Evolutionary conservation across 805 yeast species (phyloP).

Genomic region (Diddensiella caesifluorescens): DNA sequence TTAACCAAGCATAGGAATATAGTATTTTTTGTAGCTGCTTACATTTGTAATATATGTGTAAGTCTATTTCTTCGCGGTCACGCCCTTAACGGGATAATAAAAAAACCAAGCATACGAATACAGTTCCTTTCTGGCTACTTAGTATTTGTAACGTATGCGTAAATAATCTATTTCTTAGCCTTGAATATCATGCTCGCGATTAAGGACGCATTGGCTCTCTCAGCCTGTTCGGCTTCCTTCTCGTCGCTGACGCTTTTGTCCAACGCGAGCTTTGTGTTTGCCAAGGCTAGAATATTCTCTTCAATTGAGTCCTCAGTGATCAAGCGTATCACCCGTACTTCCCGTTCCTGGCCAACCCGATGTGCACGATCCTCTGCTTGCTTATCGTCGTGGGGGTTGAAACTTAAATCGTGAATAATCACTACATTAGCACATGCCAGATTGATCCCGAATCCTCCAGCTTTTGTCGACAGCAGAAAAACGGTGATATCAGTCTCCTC

Average conservation of each 20-base stretch:
- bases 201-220: slow-evolving; percentile 33
- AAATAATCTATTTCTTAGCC: slow-evolving; percentile 1
- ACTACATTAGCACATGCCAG: slow-evolving; percentile 93
- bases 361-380: slow-evolving; percentile 99
- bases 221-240: slow-evolving; percentile 28
- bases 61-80: too few species aligned
- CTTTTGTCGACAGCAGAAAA: slow-evolving; percentile 85
- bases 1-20: too few species aligned
- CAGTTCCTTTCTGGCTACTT: too few species aligned
- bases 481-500: slow-evolving; percentile 79
- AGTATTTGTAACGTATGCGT: too few species aligned
- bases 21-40: too few species aligned
- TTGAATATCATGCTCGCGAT: slow-evolving; percentile 34
- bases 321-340: slow-evolving; percentile 72
- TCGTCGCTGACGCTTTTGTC: slow-evolving; percentile 48
- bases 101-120: too few species aligned
- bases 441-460: slow-evolving; percentile 98
- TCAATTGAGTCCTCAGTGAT: slow-evolving; percentile 75
- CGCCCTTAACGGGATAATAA: too few species aligned
- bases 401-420: slow-evolving; percentile 85
- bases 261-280: slow-evolving; percentile 83
- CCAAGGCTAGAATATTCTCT: slow-evolving; percentile 79
- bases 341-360: slow-evolving; percentile 88
- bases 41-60: too few species aligned
- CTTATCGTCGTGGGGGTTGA: slow-evolving; percentile 97